Conservation (phyloP, 768 basidiomycete species). For the Leccinum sublutescens region DNA sequence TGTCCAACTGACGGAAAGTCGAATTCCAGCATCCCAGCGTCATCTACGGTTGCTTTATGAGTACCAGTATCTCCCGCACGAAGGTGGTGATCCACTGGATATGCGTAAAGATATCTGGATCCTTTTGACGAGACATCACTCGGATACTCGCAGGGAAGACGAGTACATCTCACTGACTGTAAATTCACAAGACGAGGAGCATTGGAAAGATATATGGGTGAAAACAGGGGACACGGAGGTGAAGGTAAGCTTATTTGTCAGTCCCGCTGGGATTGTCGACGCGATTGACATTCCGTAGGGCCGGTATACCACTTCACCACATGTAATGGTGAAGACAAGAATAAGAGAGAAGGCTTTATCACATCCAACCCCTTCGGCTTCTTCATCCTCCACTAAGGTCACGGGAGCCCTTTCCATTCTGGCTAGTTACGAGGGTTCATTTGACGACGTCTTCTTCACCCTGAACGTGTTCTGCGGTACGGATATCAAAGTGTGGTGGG, state of each 20-base stretch:
- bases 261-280: not conserved
- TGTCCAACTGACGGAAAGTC: not conserved
- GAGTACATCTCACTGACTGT: constrained; percentile 66
- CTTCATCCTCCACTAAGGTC: constrained; percentile 22
- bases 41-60: constrained; percentile 42
- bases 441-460: constrained; percentile 62
- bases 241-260: constrained; percentile 32
- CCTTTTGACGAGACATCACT: constrained; percentile 74
- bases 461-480: constrained; percentile 51
- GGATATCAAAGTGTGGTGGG: constrained; percentile 44
- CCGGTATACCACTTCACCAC: constrained; percentile 46
- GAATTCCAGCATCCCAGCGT: constrained; percentile 37
- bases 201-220: constrained; percentile 24
- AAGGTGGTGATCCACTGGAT: not conserved
- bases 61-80: not conserved
- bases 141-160: constrained; percentile 51
- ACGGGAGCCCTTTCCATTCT: constrained; percentile 50
- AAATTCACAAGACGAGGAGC: constrained; percentile 43
- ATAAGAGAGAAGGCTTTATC: constrained; percentile 26
- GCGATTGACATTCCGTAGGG: constrained; percentile 28
- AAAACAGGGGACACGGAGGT: constrained; percentile 33
- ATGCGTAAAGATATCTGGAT: constrained; percentile 65
- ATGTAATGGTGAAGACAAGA: constrained; percentile 35
- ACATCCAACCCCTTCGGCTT: not conserved
- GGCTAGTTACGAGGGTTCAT: constrained; percentile 68